phyloP scores from a whole-genome alignment of 2,329 filamentous ascomycete species.

The Colletotrichum gigasporum region DNA sequence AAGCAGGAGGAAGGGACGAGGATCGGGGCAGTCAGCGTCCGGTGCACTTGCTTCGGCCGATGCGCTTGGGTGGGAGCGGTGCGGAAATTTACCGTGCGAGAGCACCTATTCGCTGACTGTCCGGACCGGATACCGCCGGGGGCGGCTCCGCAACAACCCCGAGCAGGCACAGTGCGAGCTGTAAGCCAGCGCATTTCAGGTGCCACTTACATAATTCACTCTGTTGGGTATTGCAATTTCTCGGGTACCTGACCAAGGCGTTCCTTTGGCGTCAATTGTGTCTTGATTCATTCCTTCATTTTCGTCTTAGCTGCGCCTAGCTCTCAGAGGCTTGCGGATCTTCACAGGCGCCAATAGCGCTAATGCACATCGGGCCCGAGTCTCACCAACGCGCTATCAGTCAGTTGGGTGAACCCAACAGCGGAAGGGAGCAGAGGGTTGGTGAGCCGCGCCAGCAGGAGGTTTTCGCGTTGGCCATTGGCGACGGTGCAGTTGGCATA shows the following conservation, averaged over 20 bases:
- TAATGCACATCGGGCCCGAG: not conserved
- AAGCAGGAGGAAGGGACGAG: not conserved
- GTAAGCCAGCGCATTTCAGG: not conserved
- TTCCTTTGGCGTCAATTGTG: constrained; percentile 2
- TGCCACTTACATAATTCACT: constrained; percentile 13
- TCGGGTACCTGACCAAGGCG: constrained; percentile 26
- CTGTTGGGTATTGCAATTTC: constrained; percentile 2
- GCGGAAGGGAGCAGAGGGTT: not conserved
- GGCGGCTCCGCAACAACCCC: not conserved
- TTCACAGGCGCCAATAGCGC: not conserved
- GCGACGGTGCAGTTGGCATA: not conserved
- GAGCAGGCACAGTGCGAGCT: not conserved
- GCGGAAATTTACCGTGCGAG: constrained; percentile 13
- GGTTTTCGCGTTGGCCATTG: not conserved
- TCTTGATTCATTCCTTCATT: constrained; percentile 1
- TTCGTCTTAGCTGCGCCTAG: not conserved
- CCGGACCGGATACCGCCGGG: constrained; percentile 11
- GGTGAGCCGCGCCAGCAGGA: not conserved
- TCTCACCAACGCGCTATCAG: no score
- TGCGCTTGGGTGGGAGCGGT: no score
- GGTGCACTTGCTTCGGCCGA: not conserved
- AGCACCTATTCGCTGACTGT: not conserved
- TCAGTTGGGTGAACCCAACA: no score
- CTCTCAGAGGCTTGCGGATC: not conserved
- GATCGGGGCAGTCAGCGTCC: not conserved